A percentile compares a stretch with the other conserved stretches of the same genome.
Evolutionary conservation across 2,329 filamentous ascomycete species (phyloP).

Genomic region (Penicillium polonicum): DNA sequence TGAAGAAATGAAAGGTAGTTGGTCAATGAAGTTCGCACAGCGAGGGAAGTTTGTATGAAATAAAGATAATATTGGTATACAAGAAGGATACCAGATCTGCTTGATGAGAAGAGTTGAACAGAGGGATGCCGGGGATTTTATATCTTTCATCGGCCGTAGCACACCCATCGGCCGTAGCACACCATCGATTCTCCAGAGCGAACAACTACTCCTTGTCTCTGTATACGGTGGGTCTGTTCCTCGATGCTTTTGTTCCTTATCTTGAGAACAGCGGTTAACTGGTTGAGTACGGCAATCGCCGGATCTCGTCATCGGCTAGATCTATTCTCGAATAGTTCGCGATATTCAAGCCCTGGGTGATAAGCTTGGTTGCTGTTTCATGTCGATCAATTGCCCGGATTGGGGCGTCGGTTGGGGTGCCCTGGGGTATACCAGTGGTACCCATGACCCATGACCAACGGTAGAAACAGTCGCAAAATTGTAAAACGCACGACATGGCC

Average conservation of each 20-base stretch:
- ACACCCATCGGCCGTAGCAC: not conserved
- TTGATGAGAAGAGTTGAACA: slow-evolving; percentile 6
- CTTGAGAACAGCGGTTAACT: not conserved
- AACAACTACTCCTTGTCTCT: not conserved
- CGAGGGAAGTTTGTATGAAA: slow-evolving; percentile 1
- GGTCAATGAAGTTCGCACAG: not conserved
- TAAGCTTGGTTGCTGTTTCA: not conserved
- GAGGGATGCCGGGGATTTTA: slow-evolving; percentile 8
- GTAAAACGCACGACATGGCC: not conserved
- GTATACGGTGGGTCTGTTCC: not conserved
- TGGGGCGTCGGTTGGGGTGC: not conserved
- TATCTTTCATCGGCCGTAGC: slow-evolving; percentile 8
- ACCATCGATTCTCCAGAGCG: not conserved
- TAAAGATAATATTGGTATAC: slow-evolving; percentile 3
- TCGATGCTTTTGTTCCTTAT: not conserved
- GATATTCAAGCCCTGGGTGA: not conserved
- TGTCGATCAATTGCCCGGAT: slow-evolving; percentile 7
- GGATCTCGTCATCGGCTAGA: not conserved
- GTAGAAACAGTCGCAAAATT: not conserved
- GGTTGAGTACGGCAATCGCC: not conserved
- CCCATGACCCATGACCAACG: not conserved
- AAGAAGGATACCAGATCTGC: slow-evolving; percentile 5
- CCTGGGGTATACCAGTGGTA: not conserved
- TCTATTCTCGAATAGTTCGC: not conserved
- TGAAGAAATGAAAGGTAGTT: not conserved